phyloP scores from a whole-genome alignment of 306 rosid genomes.

The Hylodesmum podocarpum region DNA sequence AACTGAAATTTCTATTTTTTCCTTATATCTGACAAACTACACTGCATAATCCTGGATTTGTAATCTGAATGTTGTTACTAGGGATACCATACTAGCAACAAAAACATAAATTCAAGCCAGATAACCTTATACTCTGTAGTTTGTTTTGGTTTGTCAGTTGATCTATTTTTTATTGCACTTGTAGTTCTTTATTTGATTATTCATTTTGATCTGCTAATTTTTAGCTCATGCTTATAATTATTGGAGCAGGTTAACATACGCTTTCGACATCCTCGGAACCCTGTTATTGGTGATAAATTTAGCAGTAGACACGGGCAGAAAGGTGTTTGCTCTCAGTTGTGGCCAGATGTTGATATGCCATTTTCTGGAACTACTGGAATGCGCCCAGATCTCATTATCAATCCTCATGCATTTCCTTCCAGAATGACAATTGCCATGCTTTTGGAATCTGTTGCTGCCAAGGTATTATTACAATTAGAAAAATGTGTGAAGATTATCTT shows the following conservation, averaged over 20 bases:
- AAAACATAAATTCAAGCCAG: not conserved
- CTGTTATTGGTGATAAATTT: constrained; percentile 93
- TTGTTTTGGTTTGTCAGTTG: not conserved
- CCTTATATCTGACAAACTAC: not conserved
- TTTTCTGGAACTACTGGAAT: constrained; percentile 89
- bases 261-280: constrained; percentile 91
- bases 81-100: not conserved
- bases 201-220: constrained; percentile 7
- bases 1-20: not conserved
- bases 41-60: not conserved
- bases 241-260: constrained; percentile 77
- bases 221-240: constrained; percentile 3
- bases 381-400: constrained; percentile 98
- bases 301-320: constrained; percentile 99
- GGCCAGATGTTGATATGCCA: constrained; percentile 99
- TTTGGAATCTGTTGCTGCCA: constrained; percentile 95
- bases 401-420: constrained; percentile 99
- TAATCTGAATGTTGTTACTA: not conserved
- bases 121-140: not conserved
- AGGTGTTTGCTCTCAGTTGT: constrained; percentile 99
- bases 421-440: constrained; percentile 99
- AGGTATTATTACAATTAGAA: constrained; percentile 55
- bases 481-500: not conserved
- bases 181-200: not conserved
- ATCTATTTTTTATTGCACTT: not conserved